Evolutionary conservation across 176 grass and related monocot species (phyloP), one percentile per base, ranked within the genome.

Genomic region (Cocos nucifera): DNA sequence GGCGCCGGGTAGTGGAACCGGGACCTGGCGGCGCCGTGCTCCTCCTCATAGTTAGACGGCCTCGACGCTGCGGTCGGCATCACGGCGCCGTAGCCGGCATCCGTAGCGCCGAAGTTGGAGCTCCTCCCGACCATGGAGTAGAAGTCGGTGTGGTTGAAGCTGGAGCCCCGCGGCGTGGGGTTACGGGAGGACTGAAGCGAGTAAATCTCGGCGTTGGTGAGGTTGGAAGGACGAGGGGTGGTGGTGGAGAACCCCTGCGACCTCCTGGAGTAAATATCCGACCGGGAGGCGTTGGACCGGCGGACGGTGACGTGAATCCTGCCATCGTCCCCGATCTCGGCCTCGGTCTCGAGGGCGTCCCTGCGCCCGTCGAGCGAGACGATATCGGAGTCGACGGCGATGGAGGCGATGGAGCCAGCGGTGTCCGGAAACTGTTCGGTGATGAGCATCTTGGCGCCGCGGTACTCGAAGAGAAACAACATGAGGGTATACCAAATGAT

Each of bases 401-500:
- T 92, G 56, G 87, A 98, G 0, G 87, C 84, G 66, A 98, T 98
- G 51, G 84, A 80, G 2, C 84, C 93, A 0, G 93, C 93, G 1
- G 87, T 98, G 74, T 98, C 88, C 0, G 93, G 93, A 53, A 98
- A 98, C 79, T 98, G 93, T 77, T 98, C 93, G 0, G 87, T 81
- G 73, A 98, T 98, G 54, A 98, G 93, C 20, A 92, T 71, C 73
- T 79, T 51, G 6, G 93, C 93, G 52, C 87, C 93, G 54, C 93
- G 93, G 81, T 78, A 98, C 81, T 98, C 93, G 62, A 98, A 93
- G 81, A 98, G 66, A 64, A 98, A 93, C n/a, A 98, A 84, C 94
- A 98, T 98, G 22, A 98, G 82, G 5, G 94, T 98, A 82, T 98
- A 98, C 94, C 94, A 98, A 72, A 98, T 92, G 81, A 98, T 98